Evolutionary conservation across 73 alveolate genomes (phyloP).

Genomic region (Paramecium sonneborni): DNA sequence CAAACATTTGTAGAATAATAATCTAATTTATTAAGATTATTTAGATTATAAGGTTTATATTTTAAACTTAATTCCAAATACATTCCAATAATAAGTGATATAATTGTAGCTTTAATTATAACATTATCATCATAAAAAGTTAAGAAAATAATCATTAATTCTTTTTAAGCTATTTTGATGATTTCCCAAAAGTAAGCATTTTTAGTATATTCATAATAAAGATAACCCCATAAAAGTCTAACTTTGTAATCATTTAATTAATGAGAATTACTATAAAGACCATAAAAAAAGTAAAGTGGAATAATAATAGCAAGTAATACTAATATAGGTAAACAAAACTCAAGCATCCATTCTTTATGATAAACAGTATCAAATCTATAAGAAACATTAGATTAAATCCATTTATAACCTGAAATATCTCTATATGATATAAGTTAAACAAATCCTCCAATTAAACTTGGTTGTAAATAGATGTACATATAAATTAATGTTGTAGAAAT

Average conservation of each 20-base stretch:
- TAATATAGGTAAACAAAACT: not conserved
- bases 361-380: not conserved
- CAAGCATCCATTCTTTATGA: not conserved
- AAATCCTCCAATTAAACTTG: not conserved
- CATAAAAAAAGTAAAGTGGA: not conserved
- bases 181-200: slow-evolving; percentile 48
- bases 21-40: not conserved
- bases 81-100: not conserved
- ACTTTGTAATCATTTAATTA: not conserved
- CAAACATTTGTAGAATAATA: not conserved
- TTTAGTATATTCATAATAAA: slow-evolving; percentile 18
- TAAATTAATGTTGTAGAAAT: not conserved
- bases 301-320: not conserved
- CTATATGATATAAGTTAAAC: not conserved
- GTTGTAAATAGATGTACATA: not conserved
- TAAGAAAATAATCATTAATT: slow-evolving; percentile 6
- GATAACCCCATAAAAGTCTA: slow-evolving; percentile 16
- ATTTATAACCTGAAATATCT: not conserved
- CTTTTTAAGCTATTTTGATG: not conserved
- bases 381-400: not conserved
- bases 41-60: not conserved
- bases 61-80: not conserved
- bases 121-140: slow-evolving; percentile 23
- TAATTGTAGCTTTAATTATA: not conserved
- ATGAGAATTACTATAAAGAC: not conserved